Base-by-base conservation (phyloP, 805 yeast species). In the Kuraishia capsulata region DNA sequence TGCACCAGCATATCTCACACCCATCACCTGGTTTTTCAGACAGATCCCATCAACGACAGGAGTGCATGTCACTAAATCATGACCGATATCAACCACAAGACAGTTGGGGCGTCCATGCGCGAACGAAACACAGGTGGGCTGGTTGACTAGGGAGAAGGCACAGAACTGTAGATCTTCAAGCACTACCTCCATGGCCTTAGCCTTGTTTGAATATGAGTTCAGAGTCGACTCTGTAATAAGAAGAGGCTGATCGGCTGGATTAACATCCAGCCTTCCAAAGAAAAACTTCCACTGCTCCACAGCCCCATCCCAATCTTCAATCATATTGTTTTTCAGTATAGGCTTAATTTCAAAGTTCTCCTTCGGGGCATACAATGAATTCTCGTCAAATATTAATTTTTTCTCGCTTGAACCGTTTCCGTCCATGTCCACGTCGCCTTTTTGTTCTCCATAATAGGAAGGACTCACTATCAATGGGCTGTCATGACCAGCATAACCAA, bases 401-500 rank as follows among this genome's bases (percentile, higher is more conserved):
- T 42, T 35, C 29, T 33, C 39, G n/a, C n/a, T n/a, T 19, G 19
- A 9, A 8, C 10, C 25, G 6, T 37, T 45, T 53, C 49, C 48
- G 28, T 44, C 46, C 4, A 42, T 49, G 1, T 32, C 43, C 26
- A 23, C 26, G 4, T 36, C 40, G 9, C 34, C 46, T 36, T 35
- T 40, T 21, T 40, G 41, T 40, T 48, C 49, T 6, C 78, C 82
- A 51, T 76, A 86, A 43, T 58, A 71, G 1, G 96, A 83, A 3
- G 96, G 92, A 10, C 80, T 57, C 19, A 83, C 74, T 3, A 78
- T 63, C 45, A 80, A 74, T 10, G 98, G 98, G 39, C 76, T 71
- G 54, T 89, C 96, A 41, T 87, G 90, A 9, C 97, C 97, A 3
- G 97, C 89, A 58, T 76, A 88, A 1, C 98, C 98, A 16, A 81